phyloP scores from a whole-genome alignment of 139 green algal species.

The Spirogloea muscicola region DNA sequence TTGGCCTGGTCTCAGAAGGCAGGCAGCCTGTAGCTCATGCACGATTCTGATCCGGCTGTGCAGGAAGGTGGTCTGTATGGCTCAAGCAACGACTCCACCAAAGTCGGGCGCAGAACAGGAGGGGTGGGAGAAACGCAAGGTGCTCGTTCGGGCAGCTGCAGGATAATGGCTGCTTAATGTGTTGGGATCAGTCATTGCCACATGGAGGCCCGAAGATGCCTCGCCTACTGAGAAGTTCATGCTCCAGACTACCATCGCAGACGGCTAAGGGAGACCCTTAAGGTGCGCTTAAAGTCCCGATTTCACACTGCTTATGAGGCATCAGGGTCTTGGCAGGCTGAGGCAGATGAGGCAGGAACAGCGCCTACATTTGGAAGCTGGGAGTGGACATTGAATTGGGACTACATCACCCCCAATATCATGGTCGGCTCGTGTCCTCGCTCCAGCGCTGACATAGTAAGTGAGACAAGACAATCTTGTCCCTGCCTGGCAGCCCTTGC shows the following conservation, averaged over 20 bases:
- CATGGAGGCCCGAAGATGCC: neutral
- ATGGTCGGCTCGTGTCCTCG: constrained; percentile 53
- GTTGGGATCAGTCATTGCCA: neutral
- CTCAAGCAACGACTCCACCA: too few relatives aligned
- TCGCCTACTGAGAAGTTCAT: neutral
- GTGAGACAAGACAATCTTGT: neutral
- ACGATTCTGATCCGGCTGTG: too few relatives aligned
- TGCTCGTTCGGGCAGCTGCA: neutral
- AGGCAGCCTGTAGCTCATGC: too few relatives aligned
- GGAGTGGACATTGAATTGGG: constrained; percentile 59
- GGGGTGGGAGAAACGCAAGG: constrained; percentile 8
- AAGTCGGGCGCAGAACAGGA: neutral
- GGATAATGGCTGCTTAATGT: neutral
- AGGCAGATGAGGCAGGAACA: neutral
- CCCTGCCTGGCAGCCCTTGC: neutral
- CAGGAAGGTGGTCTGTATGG: too few relatives aligned
- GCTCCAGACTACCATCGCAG: neutral
- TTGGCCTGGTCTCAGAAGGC: too few relatives aligned
- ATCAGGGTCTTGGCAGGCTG: neutral
- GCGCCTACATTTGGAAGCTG: constrained; percentile 23
- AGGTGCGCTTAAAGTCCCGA: neutral
- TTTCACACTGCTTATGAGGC: neutral
- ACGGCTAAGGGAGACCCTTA: too few relatives aligned
- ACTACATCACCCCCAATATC: constrained; percentile 39
- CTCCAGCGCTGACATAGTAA: constrained; percentile 47